Base-by-base conservation (phyloP, 805 yeast genomes). In the Zygotorulaspora danielsina region DNA sequence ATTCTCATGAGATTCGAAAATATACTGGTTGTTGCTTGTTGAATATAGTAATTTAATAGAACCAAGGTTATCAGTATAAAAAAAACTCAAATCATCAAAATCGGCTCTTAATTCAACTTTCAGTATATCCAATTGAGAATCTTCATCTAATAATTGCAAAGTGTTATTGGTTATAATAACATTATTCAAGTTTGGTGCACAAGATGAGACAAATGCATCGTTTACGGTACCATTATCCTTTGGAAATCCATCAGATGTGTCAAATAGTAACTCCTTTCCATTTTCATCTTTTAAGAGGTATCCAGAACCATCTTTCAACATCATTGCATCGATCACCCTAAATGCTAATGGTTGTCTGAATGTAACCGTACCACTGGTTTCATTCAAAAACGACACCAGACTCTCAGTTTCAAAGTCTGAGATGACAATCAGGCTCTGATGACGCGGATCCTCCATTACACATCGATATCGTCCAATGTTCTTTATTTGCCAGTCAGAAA, bases 401-500 rank as follows among this genome's bases (percentile, higher is more conserved):
- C 58, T 47, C 5, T 37, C 40, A 0, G 38, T 40, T 6, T 50
- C 50, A 18, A 48, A 41, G 2, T 54, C 48, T 2, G 68, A 56
- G 3, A 67, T 31, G 5, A 66, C 41, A 13, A 62, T 42, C 15
- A 63, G 31, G 10, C 44, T 42, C 1, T 50, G 44, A 10, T 49
- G 36, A n/a, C 34, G 18, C 6, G 20, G 34, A 32, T 42, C 50
- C 11, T 42, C 43, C 1, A 49, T 17, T n/a, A 55, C 50, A 40
- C 61, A 52, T 13, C 49, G 38, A 32, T 71, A 62, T 5, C 53
- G 48, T 1, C 81, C 81, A 19, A 73, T 56, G 35, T 67, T 70
- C 20, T 63, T 64, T 6, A 67, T 55, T 32, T 75, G 71, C 81
- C 81, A 78, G 49, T 79, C 85, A 22, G 64, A 64, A 12, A 59